Base-by-base conservation (phyloP, 1,139 yeast genomes). In the Diutina pseudorugosa region DNA sequence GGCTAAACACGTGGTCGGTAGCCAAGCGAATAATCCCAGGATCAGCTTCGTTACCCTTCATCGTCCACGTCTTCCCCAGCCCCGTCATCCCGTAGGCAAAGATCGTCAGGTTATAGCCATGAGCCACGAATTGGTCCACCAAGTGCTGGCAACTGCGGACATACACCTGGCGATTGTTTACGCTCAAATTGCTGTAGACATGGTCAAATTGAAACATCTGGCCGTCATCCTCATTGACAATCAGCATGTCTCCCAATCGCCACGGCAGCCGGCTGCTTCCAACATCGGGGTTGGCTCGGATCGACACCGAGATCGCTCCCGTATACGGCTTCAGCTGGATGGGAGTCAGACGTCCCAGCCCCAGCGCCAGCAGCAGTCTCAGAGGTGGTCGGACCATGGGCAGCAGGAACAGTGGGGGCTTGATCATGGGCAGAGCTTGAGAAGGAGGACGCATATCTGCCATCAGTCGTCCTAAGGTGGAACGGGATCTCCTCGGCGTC, bases 61-160 rank as follows among this genome's bases (percentile, higher is more conserved):
- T 89, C 2, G 95, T 84, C 62, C 80, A 85, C 0, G 98, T 91
- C 65, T 91, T 91, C 36, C 98, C 98, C 1, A 96, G 88, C 0
- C 98, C 98, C 0, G 98, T 89, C 91, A 87, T 87, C 51, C 96
- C 95, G 62, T 90, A 89, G 2, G 96, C 96, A 66, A 91, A 89
- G 0, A 91, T 83, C 0, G 96, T 91, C 9, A 93, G 95, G 62
- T 90, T 89, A 64, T 72, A 90, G 0, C 96, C 96, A 41, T 83
- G 83, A 47, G 67, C 57, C 57, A 89, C 70, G 54, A 88, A 83
- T 56, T 83, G 79, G 25, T 74, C 68, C 1, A 91, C 82, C 47
- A 89, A 71, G 1, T 79, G 80, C 33, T 76, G 69, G 47, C 90
- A 91, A 1, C 85, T 72, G 19, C 68, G 67, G 33, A 71, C 70